Conservation (phyloP, 495 filamentous ascomycete species). For the Penicillium pancosmium region DNA sequence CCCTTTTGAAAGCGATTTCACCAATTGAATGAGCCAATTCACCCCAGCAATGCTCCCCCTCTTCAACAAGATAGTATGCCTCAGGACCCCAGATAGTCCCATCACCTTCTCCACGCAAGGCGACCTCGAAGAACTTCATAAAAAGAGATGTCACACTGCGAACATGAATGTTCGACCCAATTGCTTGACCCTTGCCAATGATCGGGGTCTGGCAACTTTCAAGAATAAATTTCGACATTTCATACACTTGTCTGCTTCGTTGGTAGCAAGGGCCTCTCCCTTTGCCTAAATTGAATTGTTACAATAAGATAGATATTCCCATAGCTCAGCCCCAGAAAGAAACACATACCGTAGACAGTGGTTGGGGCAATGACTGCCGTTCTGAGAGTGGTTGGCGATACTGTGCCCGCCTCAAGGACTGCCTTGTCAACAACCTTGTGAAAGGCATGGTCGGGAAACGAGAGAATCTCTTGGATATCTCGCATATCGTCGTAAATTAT, state of each 20-base stretch:
- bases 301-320: conserved; percentile 44
- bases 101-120: conserved; percentile 30
- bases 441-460: conserved; percentile 42
- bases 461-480: conserved; percentile 43
- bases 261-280: conserved; percentile 65
- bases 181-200: conserved; percentile 53
- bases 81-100: conserved; percentile 59
- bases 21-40: conserved; percentile 56
- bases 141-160: conserved; percentile 61
- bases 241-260: conserved; percentile 58
- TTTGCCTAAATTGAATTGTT: conserved; percentile 3
- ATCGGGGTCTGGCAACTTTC: conserved; percentile 38
- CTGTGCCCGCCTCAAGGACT: conserved; percentile 36
- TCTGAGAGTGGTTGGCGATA: conserved; percentile 42
- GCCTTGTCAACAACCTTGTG: conserved; percentile 54
- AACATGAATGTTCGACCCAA: conserved; percentile 66
- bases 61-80: conserved; percentile 66
- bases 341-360: neutral
- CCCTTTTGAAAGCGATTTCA: conserved; percentile 52
- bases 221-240: conserved; percentile 51
- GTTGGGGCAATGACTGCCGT: neutral
- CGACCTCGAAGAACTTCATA: conserved; percentile 58
- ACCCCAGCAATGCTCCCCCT: conserved; percentile 61
- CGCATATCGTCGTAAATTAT: conserved; percentile 48
- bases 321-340: conserved; percentile 23